phyloP scores from a whole-genome alignment of 2,329 filamentous ascomycete genomes.

The Lasiodiplodia hormozganensis region DNA sequence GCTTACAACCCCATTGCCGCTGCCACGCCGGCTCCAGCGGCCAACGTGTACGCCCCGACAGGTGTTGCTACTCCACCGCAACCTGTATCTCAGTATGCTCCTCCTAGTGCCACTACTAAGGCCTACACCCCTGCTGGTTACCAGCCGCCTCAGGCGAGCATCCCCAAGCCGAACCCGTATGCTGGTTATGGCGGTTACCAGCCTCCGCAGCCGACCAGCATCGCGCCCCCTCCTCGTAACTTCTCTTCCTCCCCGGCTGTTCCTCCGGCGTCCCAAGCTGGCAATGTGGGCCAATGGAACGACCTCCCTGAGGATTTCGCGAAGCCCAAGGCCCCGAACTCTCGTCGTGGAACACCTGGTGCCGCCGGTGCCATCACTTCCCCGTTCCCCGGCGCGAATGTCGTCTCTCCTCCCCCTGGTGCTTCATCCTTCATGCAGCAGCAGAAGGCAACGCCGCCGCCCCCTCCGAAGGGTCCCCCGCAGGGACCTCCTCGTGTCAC shows the following conservation, averaged over 20 bases:
- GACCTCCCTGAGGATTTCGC: slow-evolving; percentile 80
- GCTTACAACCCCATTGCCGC: slow-evolving; percentile 40
- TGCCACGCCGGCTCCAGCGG: slow-evolving; percentile 32
- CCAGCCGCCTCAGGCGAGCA: slow-evolving; percentile 48
- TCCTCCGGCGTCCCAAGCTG: slow-evolving; percentile 72
- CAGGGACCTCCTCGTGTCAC: slow-evolving; percentile 68
- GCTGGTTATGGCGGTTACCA: slow-evolving; percentile 46
- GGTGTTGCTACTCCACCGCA: slow-evolving; percentile 37
- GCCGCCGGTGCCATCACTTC: slow-evolving; percentile 68
- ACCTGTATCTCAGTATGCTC: slow-evolving; percentile 45
- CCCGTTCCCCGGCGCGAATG: slow-evolving; percentile 71
- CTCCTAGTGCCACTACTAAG: slow-evolving; percentile 43
- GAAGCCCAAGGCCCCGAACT: slow-evolving; percentile 59
- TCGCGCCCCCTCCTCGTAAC: slow-evolving; percentile 69
- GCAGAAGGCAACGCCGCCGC: slow-evolving; percentile 72
- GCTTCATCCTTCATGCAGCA: slow-evolving; percentile 64
- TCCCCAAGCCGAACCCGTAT: slow-evolving; percentile 45
- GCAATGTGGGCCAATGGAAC: slow-evolving; percentile 86
- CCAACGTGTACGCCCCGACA: slow-evolving; percentile 45
- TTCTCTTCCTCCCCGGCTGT: slow-evolving; percentile 69
- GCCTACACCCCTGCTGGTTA: slow-evolving; percentile 61
- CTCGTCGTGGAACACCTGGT: slow-evolving; percentile 76
- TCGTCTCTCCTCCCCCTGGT: slow-evolving; percentile 61
- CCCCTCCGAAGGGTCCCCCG: slow-evolving; percentile 76
- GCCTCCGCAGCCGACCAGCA: slow-evolving; percentile 49